These are phyloP conservation scores for Apiospora sp. DNA, from an alignment of 2,329 filamentous ascomycete genomes.

Conservation along the genomic window DNA sequence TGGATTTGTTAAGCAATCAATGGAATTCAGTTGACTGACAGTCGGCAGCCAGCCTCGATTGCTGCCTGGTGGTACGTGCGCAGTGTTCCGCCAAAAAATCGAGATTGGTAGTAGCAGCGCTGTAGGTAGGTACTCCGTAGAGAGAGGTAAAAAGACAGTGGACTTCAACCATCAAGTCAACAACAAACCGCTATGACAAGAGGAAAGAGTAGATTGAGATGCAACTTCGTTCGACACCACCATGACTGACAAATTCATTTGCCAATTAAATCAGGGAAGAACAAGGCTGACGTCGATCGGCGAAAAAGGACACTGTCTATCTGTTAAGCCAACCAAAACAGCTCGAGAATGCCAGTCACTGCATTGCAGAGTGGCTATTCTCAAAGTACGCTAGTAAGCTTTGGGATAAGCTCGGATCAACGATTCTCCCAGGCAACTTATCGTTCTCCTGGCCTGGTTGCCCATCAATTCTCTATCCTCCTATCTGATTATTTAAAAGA, in stretches of 20 bases:
- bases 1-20: constrained; percentile 19
- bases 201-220: background rate
- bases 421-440: background rate
- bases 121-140: background rate
- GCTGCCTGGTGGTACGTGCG: constrained; percentile 21
- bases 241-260: background rate
- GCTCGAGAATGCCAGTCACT: constrained; percentile 8
- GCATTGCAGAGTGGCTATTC: background rate
- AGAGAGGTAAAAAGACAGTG: background rate
- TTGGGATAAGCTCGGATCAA: constrained; percentile 17
- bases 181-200: constrained; percentile 1
- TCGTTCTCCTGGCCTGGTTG: background rate
- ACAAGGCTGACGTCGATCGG: constrained; percentile 1
- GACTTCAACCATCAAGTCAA: background rate
- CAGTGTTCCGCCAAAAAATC: constrained; percentile 4
- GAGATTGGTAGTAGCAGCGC: background rate
- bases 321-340: constrained; percentile 15
- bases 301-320: background rate
- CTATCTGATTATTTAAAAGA: no score
- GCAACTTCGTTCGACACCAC: constrained; percentile 2
- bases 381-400: constrained; percentile 3
- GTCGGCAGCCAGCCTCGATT: constrained; percentile 18
- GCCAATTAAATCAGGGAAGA: background rate
- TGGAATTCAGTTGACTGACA: constrained; percentile 18
- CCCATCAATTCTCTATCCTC: background rate